These are phyloP conservation scores for Marasmius tenuissimus DNA, from an alignment of 1,284 basidiomycete genomes.

Conservation along the genomic window DNA sequence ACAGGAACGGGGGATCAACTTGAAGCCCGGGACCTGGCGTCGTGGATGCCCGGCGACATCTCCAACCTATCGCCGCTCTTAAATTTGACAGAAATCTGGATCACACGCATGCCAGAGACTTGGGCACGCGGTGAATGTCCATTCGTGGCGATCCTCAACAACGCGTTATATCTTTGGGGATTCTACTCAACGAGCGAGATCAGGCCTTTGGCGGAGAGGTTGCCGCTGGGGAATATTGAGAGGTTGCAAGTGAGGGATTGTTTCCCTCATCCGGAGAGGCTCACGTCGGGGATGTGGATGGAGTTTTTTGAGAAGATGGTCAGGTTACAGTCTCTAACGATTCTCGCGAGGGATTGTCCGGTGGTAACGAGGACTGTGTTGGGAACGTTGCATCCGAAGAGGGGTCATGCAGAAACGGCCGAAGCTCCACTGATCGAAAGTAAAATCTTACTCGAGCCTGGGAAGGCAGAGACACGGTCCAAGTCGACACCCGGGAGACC, in stretches of 20 bases:
- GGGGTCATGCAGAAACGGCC: background rate
- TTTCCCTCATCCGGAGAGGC: slow-evolving; percentile 1
- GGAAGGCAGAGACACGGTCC: no score
- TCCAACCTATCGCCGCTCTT: background rate
- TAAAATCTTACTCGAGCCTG: no score
- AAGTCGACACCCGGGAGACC: no score
- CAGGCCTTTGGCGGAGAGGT: background rate
- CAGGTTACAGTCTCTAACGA: background rate
- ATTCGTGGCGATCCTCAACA: background rate
- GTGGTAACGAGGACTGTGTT: background rate
- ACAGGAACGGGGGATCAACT: background rate
- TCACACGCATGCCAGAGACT: slow-evolving; percentile 1
- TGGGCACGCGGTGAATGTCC: slow-evolving; percentile 1
- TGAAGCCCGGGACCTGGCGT: background rate
- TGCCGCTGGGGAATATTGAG: background rate
- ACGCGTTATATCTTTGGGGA: background rate
- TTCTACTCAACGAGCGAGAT: background rate
- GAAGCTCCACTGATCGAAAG: no score
- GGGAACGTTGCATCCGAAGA: background rate
- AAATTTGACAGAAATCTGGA: background rate
- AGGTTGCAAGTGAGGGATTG: slow-evolving; percentile 1
- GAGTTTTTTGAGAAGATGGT: background rate
- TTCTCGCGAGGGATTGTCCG: slow-evolving; percentile 1
- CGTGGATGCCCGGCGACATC: background rate
- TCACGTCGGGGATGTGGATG: background rate